Evolutionary conservation across 768 basidiomycete genomes (phyloP).

Genomic region (Solioccasus polychromus): DNA sequence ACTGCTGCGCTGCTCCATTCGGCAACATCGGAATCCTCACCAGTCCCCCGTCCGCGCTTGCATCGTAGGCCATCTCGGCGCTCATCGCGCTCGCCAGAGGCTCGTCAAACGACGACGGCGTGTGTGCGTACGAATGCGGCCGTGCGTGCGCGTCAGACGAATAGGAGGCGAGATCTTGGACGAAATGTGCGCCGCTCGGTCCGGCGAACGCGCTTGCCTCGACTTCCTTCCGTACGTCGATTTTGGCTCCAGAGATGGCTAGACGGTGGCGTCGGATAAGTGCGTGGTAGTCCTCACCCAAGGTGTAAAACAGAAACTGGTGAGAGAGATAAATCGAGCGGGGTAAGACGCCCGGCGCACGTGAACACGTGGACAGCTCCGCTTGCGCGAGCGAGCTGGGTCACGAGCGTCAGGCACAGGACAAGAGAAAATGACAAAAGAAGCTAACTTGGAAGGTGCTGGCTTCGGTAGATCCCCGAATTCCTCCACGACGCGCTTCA

Average conservation of each 20-base stretch:
- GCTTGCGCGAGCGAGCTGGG: constrained; percentile 63
- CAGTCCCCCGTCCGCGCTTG: constrained; percentile 35
- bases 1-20: constrained; percentile 49
- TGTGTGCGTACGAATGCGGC: background rate
- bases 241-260: constrained; percentile 52
- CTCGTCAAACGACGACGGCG: constrained; percentile 58
- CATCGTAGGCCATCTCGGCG: constrained; percentile 53
- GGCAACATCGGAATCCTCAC: constrained; percentile 70
- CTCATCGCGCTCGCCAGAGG: constrained; percentile 73
- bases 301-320: constrained; percentile 77
- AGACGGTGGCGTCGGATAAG: constrained; percentile 65
- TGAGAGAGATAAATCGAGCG: constrained; percentile 79
- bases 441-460: constrained; percentile 16
- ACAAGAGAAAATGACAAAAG: background rate
- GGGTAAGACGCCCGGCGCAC: constrained; percentile 57
- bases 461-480: constrained; percentile 5
- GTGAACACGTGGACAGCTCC: constrained; percentile 75
- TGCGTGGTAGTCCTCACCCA: constrained; percentile 77
- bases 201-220: constrained; percentile 55
- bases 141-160: constrained; percentile 3
- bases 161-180: constrained; percentile 20
- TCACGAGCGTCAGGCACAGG: background rate
- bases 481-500: constrained; percentile 34
- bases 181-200: constrained; percentile 18
- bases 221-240: constrained; percentile 72